These are phyloP conservation scores for Xylaria polymorpha DNA, from an alignment of 2,329 filamentous ascomycete species.

Conservation along the genomic window DNA sequence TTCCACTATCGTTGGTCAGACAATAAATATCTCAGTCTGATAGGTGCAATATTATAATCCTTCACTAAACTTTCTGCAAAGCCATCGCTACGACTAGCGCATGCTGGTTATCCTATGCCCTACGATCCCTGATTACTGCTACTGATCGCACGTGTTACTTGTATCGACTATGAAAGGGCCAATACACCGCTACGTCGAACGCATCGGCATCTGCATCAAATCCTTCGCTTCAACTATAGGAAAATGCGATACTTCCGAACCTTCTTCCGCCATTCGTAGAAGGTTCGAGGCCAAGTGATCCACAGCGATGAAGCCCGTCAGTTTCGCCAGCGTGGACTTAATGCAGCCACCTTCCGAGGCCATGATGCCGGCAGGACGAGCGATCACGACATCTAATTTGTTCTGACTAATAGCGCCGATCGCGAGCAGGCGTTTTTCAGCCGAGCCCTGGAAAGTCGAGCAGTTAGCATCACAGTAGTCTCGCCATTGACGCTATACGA, in stretches of 20 bases:
- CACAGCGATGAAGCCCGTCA: not conserved
- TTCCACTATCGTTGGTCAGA: not conserved
- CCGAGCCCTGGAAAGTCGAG: not conserved
- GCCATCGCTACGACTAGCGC: not conserved
- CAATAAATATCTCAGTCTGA: not conserved
- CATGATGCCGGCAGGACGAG: constrained; percentile 53
- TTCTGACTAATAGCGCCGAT: constrained; percentile 38
- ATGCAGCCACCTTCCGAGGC: constrained; percentile 40
- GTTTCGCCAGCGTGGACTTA: not conserved
- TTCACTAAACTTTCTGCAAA: not conserved
- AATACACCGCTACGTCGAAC: not conserved
- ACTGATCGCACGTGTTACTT: no score
- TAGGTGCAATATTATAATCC: not conserved
- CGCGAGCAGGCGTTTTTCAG: constrained; percentile 54
- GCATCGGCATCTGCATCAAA: not conserved
- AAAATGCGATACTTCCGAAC: not conserved
- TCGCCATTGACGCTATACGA: constrained; percentile 31
- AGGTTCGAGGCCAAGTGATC: not conserved
- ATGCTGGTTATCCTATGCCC: not conserved
- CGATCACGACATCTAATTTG: constrained; percentile 52
- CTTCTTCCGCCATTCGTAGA: not conserved
- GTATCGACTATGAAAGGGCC: not conserved
- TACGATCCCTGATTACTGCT: no score
- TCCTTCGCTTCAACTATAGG: not conserved
- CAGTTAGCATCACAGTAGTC: not conserved